Percentiles rank a stretch among this genome's conserved stretches.
Evolutionary conservation across 441 rosid genomes (phyloP).

Genomic region (Jatropha multifida): DNA sequence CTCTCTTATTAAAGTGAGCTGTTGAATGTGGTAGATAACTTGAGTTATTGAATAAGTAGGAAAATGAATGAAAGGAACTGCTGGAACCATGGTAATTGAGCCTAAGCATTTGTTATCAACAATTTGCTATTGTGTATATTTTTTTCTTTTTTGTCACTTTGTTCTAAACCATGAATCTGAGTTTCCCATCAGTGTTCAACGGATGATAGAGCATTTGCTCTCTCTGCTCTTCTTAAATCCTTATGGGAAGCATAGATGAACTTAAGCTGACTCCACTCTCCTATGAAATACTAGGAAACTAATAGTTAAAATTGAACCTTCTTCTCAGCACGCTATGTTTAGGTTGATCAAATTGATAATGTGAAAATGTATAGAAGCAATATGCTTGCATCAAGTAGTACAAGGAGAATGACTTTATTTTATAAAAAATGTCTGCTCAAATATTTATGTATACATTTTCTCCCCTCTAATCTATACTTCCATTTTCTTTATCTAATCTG

Average conservation of each 20-base stretch:
- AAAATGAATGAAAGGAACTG: constrained; percentile 1
- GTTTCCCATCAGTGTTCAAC: not conserved
- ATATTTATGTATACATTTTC: not conserved
- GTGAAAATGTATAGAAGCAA: not conserved
- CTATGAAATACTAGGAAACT: not conserved
- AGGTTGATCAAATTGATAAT: not conserved
- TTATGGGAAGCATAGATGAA: not conserved
- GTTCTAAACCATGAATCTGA: not conserved
- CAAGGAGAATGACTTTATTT: not conserved
- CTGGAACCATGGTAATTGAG: not conserved
- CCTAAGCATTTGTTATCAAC: not conserved
- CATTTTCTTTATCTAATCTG: not conserved
- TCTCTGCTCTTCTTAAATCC: not conserved
- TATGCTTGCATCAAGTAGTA: not conserved
- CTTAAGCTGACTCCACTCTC: not conserved
- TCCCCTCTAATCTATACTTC: not conserved
- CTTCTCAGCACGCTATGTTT: not conserved
- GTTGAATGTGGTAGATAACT: not conserved
- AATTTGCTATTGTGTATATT: not conserved
- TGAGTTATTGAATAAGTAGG: not conserved
- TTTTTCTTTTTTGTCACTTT: not conserved
- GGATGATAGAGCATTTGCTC: not conserved
- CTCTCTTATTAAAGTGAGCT: not conserved
- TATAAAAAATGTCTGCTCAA: not conserved
- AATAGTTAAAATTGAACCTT: not conserved